Evolutionary conservation across 2,329 filamentous ascomycete species (phyloP).

Genomic region (Aspergillus sp.): DNA sequence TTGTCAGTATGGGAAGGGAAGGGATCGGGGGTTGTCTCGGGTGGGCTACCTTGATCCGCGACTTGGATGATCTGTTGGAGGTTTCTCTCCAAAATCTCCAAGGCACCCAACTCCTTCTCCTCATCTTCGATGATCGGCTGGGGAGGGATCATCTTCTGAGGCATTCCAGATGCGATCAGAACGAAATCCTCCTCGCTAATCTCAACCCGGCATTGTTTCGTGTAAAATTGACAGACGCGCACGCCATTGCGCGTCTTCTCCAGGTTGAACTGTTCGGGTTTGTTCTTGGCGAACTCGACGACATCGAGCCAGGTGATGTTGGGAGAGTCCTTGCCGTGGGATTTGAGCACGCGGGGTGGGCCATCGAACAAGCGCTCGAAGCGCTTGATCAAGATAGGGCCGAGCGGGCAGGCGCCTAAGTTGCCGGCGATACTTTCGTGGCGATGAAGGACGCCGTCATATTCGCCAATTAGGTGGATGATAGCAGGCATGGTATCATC

Average conservation of each 20-base stretch:
- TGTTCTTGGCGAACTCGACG: constrained; percentile 77
- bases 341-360: constrained; percentile 66
- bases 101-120: constrained; percentile 75
- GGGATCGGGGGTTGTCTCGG: not conserved
- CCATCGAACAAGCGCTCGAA: constrained; percentile 85
- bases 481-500: constrained; percentile 73
- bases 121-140: constrained; percentile 84
- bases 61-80: constrained; percentile 73
- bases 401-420: constrained; percentile 77
- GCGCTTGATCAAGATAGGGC: constrained; percentile 77
- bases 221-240: constrained; percentile 75
- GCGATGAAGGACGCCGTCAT: constrained; percentile 79
- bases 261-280: constrained; percentile 73
- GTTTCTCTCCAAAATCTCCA: constrained; percentile 80
- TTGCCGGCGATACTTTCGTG: constrained; percentile 86
- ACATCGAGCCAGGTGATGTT: constrained; percentile 80
- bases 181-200: constrained; percentile 87
- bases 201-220: constrained; percentile 77
- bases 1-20: not conserved
- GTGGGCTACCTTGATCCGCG: constrained; percentile 65
- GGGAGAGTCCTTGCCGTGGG: constrained; percentile 58
- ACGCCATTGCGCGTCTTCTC: constrained; percentile 66
- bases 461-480: constrained; percentile 69
- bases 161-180: constrained; percentile 75
- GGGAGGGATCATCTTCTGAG: constrained; percentile 77